These are phyloP conservation scores for Wickerhamiella allomyrinae DNA, from an alignment of 805 yeast genomes.

Conservation along the genomic window DNA sequence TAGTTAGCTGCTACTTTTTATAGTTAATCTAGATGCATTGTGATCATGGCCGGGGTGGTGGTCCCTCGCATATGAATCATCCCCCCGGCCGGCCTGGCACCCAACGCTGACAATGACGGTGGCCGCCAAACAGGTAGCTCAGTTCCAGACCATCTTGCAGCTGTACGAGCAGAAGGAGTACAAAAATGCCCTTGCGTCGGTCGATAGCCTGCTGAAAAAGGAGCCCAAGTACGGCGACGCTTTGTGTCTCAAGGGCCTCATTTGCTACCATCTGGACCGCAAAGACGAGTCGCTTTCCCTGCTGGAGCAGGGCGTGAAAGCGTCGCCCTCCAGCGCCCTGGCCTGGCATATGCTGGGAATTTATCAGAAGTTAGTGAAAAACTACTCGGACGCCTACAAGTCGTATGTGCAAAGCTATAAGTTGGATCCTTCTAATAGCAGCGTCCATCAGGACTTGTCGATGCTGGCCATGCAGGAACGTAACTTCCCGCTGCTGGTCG, in stretches of 20 bases:
- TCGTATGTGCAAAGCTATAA: constrained; percentile 64
- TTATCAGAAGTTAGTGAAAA: constrained; percentile 53
- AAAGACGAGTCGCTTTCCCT: constrained; percentile 48
- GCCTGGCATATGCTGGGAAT: constrained; percentile 80
- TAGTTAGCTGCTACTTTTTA: too few species aligned
- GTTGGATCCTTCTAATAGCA: constrained; percentile 64
- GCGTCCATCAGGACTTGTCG: constrained; percentile 70
- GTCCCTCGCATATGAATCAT: too few species aligned
- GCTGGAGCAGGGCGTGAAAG: constrained; percentile 45
- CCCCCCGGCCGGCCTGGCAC: neutral
- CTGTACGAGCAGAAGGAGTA: constrained; percentile 77
- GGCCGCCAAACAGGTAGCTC: constrained; percentile 50
- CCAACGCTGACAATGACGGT: neutral
- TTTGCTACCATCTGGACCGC: constrained; percentile 42
- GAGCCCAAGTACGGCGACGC: constrained; percentile 66
- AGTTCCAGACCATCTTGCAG: constrained; percentile 68
- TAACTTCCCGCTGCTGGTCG: constrained; percentile 48
- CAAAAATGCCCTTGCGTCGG: constrained; percentile 64
- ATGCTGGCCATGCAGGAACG: constrained; percentile 67
- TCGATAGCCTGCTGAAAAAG: constrained; percentile 66
- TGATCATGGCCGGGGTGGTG: too few species aligned
- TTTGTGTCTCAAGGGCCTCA: constrained; percentile 70
- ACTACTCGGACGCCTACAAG: constrained; percentile 63
- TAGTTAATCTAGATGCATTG: too few species aligned
- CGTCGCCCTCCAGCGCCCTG: constrained; percentile 48